Evolutionary conservation across 108 stramenopile species (phyloP).

Genomic region (Thalassiosira profunda): DNA sequence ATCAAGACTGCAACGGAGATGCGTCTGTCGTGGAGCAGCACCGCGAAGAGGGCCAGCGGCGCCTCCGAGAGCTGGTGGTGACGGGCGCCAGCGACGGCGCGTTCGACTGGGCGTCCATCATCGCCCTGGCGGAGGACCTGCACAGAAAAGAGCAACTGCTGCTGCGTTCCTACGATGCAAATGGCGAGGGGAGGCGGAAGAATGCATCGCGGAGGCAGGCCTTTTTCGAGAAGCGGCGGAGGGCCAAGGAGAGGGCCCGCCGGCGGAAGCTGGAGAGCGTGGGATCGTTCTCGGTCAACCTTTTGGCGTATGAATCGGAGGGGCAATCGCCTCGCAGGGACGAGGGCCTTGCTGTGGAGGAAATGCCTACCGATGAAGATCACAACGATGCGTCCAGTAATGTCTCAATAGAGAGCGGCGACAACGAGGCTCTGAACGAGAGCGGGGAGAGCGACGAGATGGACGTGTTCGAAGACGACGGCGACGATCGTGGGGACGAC

Average conservation of each 20-base stretch:
- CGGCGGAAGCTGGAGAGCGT: constrained; percentile 41
- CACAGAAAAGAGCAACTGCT: constrained; percentile 42
- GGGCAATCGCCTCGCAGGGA: background rate
- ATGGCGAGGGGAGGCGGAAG: background rate
- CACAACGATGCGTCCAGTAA: background rate
- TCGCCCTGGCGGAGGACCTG: constrained; percentile 42
- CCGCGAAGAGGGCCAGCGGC: constrained; percentile 40
- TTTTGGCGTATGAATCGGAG: constrained; percentile 33
- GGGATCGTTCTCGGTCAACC: constrained; percentile 53
- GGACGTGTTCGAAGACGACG: constrained; percentile 2
- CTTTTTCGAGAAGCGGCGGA: constrained; percentile 31
- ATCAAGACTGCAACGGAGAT: no score
- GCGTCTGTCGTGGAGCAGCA: no score
- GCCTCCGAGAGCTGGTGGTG: constrained; percentile 28
- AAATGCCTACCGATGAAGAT: background rate
- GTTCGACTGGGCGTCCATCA: constrained; percentile 48
- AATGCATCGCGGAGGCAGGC: constrained; percentile 24
- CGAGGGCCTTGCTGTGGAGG: background rate
- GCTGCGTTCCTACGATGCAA: constrained; percentile 9
- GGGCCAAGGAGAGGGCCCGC: constrained; percentile 19
- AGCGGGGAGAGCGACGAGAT: background rate
- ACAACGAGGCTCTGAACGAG: background rate
- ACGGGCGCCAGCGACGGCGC: constrained; percentile 15
- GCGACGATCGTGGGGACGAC: no score
- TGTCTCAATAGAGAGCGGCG: background rate